Evolutionary conservation across 2,329 filamentous ascomycete genomes (phyloP), one percentile per base, ranked within the genome.

Genomic region (Immersiporthe knoxdaviesiana): DNA sequence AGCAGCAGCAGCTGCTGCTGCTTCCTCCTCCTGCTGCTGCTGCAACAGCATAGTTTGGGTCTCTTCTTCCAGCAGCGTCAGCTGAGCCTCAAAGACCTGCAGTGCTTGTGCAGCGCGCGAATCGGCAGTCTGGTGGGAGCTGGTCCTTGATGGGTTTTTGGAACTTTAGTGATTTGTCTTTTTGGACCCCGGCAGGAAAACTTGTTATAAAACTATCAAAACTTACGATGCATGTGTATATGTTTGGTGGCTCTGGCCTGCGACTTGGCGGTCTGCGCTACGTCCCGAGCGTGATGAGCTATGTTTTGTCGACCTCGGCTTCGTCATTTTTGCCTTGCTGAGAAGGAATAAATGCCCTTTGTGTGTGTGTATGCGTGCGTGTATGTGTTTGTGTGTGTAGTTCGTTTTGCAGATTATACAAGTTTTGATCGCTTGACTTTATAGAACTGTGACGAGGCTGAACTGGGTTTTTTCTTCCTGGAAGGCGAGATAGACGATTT

Each of bases 11-110:
- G 35, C 35, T 4, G 35, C 35, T 8, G 35, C 35, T 4, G 35
- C 35, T 35, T 35, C 35, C 4, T 35, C 24, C 12, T 11, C 12
- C 27, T 30, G 24, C 52, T 30, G 52, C 24, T 30, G 52, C 27
- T 32, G 27, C 52, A 12, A 32, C 52, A 30, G 14, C 52, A 35
- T 3, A 4, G 24, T 32, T 7, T 63, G 27, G 24, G n/a, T 47
- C 39, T 63, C 39, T 32, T 50, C 39, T 12, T 63, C 61, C 14
- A 50, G 27, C 27, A 63, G 39, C 8, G n/a, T 21, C 61, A 63
- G n/a, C 16, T 63, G 61, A 24, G 47, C 24, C 18, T 63, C 24
- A 24, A 50, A 63, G 27, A 50, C 61, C 16, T 44, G 39, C 3
- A 63, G 61, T 32, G 61, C 39, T 18, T 32, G 39, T 30, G n/a